Conservation (phyloP, 2,329 filamentous ascomycete species). For the Ophiostoma australiae region DNA sequence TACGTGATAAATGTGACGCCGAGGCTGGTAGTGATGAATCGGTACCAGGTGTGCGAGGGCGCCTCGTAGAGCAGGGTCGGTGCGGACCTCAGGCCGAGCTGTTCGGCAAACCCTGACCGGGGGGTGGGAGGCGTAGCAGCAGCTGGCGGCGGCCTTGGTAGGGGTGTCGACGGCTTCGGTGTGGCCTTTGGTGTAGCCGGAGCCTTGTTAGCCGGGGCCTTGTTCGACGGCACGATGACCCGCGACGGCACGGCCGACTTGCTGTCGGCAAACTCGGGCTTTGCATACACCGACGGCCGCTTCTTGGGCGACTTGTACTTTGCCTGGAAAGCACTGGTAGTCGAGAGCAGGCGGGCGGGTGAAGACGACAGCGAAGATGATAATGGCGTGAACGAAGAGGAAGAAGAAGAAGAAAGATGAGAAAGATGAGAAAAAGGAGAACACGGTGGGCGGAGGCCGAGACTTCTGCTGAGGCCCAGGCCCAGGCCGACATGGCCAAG, state of each 20-base stretch:
- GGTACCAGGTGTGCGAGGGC: slow-evolving; percentile 59
- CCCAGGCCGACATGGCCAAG: slow-evolving; percentile 16
- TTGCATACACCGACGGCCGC: neutral
- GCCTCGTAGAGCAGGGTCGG: slow-evolving; percentile 60
- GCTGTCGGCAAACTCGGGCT: neutral
- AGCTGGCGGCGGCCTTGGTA: neutral
- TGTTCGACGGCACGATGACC: neutral
- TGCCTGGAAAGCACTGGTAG: neutral
- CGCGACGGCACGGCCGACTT: neutral
- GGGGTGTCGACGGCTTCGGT: neutral
- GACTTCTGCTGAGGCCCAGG: neutral
- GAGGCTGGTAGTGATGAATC: slow-evolving; percentile 54
- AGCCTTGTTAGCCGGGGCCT: neutral
- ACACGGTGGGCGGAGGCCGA: neutral
- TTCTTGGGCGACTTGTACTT: slow-evolving; percentile 6
- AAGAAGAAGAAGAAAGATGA: too few species aligned
- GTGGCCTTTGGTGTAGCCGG: neutral
- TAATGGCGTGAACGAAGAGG: neutral
- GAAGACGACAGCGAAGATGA: neutral
- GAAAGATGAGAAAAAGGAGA: too few species aligned
- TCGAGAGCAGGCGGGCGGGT: neutral
- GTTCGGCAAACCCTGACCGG: slow-evolving; percentile 42
- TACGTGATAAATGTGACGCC: slow-evolving; percentile 51
- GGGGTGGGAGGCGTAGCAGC: neutral
- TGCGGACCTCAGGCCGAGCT: slow-evolving; percentile 51